Conservation (phyloP, 2,329 filamentous ascomycete species). For the Phaeosphaeriaceae sp. region DNA sequence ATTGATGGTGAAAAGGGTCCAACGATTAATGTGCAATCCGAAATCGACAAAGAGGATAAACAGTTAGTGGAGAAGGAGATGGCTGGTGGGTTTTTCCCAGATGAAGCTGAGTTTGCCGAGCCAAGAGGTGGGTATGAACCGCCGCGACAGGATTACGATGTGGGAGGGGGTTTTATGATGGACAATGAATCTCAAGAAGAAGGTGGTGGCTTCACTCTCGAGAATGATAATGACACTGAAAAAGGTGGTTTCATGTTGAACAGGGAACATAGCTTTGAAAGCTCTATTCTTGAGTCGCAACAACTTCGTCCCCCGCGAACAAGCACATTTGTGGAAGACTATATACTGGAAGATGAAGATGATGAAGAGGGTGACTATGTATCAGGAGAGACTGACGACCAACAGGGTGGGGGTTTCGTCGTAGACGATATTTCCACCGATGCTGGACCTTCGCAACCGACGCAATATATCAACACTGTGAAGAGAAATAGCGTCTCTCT, state of each 20-base stretch:
- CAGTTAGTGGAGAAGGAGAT: constrained; percentile 33
- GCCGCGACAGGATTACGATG: constrained; percentile 16
- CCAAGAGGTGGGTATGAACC: constrained; percentile 22
- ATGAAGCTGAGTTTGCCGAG: constrained; percentile 55
- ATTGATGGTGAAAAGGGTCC: constrained; percentile 42
- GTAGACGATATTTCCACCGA: too few relatives aligned
- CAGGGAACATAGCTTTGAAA: constrained; percentile 46
- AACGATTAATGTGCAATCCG: constrained; percentile 35
- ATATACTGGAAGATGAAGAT: constrained; percentile 30
- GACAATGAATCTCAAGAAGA: constrained; percentile 17
- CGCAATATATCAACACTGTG: neutral
- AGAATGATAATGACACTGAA: constrained; percentile 14
- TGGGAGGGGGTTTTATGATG: constrained; percentile 24
- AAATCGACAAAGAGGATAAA: constrained; percentile 39
- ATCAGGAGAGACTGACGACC: constrained; percentile 16
- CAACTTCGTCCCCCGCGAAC: constrained; percentile 30
- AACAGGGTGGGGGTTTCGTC: constrained; percentile 19
- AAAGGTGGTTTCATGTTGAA: constrained; percentile 15
- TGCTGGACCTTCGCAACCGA: neutral
- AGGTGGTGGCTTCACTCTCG: constrained; percentile 28
- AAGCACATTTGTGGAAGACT: constrained; percentile 33
- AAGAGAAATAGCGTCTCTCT: constrained; percentile 1
- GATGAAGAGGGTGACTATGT: constrained; percentile 22
- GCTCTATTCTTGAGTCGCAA: constrained; percentile 35
- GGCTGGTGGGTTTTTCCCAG: constrained; percentile 52